Evolutionary conservation across 345 rosid genomes (phyloP), one percentile per base, ranked within the genome.

Genomic region (Syzygium oleosum): DNA sequence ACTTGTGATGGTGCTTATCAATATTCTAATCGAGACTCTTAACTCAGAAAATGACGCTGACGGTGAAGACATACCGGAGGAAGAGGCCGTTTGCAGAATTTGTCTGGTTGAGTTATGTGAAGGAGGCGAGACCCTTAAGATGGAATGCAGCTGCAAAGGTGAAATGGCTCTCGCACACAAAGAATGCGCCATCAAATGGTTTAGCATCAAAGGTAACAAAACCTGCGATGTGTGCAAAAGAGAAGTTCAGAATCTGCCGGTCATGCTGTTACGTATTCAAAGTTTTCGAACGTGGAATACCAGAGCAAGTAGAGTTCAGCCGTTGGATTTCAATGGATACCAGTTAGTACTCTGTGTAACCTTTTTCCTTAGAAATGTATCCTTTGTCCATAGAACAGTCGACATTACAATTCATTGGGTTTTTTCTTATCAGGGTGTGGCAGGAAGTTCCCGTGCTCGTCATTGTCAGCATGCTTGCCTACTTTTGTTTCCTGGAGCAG

Each of bases 111-210:
- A 95, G n/a, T 91, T 97, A 31, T 92, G 97, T 83, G 99, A 97
- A 95, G 98, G 98, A 51, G 99, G 99, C 7, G 98, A 97, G 91
- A 97, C 99, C 19, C 90, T 97, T 49, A 95, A 96, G 94, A 95
- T 97, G 98, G 99, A 97, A 89, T 97, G 99, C 93, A 97, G 98
- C 91, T 97, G 99, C 94, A 97, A 95, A 95, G 99, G 99, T 0
- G 99, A 97, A 88, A 99, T 97, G 53, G 98, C 99, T 89, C 91
- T 97, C 87, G 99, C 99, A 21, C 99, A 96, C 91, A 93, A 92
- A 91, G 99, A 95, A 61, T 97, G 99, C 90, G 99, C 99, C 78
- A 89, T 96, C 27, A 97, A 97, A 92, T 97, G 99, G 99, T 97
- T 96, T 85, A 95, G 95, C 84, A 96, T 95, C 89, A 97, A 96